Evolutionary conservation across 257 asterid species (phyloP).

Genomic region (Fraxinus pennsylvanica): DNA sequence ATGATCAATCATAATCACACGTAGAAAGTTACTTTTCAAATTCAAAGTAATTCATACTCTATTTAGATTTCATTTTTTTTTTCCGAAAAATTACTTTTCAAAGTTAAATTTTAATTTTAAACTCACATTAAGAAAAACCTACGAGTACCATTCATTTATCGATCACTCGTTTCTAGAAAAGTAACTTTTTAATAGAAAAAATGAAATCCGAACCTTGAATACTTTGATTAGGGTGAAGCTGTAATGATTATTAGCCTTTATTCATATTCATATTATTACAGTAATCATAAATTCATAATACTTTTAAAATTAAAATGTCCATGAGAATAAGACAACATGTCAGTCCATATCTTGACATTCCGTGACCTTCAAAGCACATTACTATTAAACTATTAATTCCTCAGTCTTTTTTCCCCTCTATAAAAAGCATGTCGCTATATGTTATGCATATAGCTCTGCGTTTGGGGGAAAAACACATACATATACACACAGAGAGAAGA

Average conservation of each 20-base stretch:
- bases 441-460: not conserved
- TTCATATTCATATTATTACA: not conserved
- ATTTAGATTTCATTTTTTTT: too few species aligned
- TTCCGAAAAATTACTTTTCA: too few species aligned
- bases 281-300: slow-evolving; percentile 11
- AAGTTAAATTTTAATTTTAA: too few species aligned
- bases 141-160: too few species aligned
- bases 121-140: too few species aligned
- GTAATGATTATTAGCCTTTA: not conserved
- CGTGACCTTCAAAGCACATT: slow-evolving; percentile 44
- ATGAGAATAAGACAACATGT: slow-evolving; percentile 38
- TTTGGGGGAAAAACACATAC: not conserved
- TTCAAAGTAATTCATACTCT: too few species aligned
- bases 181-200: too few species aligned
- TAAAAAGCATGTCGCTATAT: slow-evolving; percentile 33
- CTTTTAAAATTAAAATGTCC: slow-evolving; percentile 36
- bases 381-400: slow-evolving; percentile 24
- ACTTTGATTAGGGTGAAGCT: not conserved
- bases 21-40: too few species aligned
- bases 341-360: slow-evolving; percentile 52
- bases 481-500: slow-evolving; percentile 8
- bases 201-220: too few species aligned
- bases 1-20: slow-evolving; percentile 26
- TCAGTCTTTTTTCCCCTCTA: slow-evolving; percentile 30
- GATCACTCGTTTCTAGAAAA: too few species aligned